Conservation (phyloP, 1,284 basidiomycete genomes). For the Ustilago lituana region DNA sequence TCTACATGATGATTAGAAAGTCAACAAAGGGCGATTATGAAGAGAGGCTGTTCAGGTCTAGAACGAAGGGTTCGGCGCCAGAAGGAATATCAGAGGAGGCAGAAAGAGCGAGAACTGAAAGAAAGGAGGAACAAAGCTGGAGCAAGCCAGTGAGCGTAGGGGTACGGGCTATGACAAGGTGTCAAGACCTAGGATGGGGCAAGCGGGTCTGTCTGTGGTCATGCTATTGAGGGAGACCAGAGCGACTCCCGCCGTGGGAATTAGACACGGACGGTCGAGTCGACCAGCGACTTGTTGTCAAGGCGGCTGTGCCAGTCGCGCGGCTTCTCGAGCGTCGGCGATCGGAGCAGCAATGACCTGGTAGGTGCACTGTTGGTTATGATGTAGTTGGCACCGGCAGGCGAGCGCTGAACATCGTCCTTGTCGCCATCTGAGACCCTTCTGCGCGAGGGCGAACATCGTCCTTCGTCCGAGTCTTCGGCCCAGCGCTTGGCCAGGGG, state of each 20-base stretch:
- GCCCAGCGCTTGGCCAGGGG: constrained; percentile 25
- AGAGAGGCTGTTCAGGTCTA: too few species aligned
- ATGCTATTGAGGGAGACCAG: not conserved
- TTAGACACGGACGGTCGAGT: constrained; percentile 27
- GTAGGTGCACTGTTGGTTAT: constrained; percentile 5
- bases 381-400: constrained; percentile 15
- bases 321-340: constrained; percentile 15
- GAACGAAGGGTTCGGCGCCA: too few species aligned
- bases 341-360: constrained; percentile 10
- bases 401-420: constrained; percentile 24
- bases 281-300: constrained; percentile 35
- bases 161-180: too few species aligned
- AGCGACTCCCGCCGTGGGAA: too few species aligned
- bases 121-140: not conserved
- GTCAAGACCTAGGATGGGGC: not conserved
- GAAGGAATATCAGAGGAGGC: not conserved
- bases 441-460: constrained; percentile 21
- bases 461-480: constrained; percentile 26
- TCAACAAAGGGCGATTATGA: constrained; percentile 2
- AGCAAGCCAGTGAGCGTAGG: not conserved
- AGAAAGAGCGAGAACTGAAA: too few species aligned
- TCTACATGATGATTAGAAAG: constrained; percentile 19
- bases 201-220: not conserved
- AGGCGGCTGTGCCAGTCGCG: constrained; percentile 37
- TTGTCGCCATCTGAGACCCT: constrained; percentile 35